A percentile compares a stretch with the other conserved stretches of the same genome.
phyloP scores from a whole-genome alignment of 164 flowering plant genomes.

The Stephania yunnanensis region DNA sequence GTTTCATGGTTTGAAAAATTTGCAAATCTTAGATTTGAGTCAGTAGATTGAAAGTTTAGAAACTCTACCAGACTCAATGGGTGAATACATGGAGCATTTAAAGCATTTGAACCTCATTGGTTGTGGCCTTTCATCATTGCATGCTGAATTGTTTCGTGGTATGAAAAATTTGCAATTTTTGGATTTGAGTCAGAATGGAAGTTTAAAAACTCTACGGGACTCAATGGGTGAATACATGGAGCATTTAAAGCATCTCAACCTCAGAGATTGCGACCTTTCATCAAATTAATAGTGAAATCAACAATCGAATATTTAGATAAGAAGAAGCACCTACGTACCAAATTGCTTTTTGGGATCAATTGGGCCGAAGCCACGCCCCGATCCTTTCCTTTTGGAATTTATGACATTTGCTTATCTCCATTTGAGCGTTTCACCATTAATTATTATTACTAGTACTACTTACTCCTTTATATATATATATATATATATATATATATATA shows the following conservation, averaged over 20 bases:
- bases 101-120: not conserved
- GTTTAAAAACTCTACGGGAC: not conserved
- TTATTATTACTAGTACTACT: too few relatives aligned
- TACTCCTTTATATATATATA: too few relatives aligned
- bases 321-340: too few relatives aligned
- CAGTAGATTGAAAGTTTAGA: not conserved
- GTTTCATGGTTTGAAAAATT: too few relatives aligned
- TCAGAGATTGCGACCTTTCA: not conserved
- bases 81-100: not conserved
- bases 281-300: too few relatives aligned
- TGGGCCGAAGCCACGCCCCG: too few relatives aligned
- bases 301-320: too few relatives aligned
- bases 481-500: too few relatives aligned
- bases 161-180: not conserved
- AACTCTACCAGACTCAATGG: not conserved
- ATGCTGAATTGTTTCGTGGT: not conserved
- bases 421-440: too few relatives aligned
- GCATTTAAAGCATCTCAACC: constrained; percentile 5
- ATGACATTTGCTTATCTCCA: too few relatives aligned
- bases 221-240: constrained; percentile 2
- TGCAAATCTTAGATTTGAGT: not conserved
- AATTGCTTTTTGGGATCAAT: too few relatives aligned
- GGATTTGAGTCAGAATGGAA: not conserved
- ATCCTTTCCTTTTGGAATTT: too few relatives aligned
- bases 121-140: not conserved